These are phyloP conservation scores for Fraxinus velutina DNA, from an alignment of 305 asterid species.

Conservation along the genomic window DNA sequence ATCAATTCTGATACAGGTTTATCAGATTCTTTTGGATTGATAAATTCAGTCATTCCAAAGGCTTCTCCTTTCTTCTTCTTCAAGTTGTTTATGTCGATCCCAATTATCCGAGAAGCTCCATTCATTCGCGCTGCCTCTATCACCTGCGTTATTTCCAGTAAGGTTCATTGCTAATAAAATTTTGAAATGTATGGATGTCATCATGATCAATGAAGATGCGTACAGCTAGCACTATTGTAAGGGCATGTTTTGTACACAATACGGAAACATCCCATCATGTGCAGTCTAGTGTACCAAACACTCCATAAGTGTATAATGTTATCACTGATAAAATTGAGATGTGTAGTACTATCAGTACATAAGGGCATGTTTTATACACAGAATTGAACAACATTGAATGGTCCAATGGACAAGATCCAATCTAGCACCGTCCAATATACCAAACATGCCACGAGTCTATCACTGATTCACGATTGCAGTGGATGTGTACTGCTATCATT, in stretches of 20 bases:
- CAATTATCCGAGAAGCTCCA: slow-evolving; percentile 62
- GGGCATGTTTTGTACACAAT: neutral
- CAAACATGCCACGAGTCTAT: neutral
- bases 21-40: slow-evolving; percentile 49
- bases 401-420: neutral
- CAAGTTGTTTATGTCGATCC: slow-evolving; percentile 57
- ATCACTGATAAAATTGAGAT: neutral
- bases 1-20: slow-evolving; percentile 57
- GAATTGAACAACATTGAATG: neutral
- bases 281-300: neutral
- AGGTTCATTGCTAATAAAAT: neutral
- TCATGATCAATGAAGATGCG: neutral
- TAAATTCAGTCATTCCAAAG: slow-evolving; percentile 67
- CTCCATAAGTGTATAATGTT: neutral
- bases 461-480: neutral
- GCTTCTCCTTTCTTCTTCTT: slow-evolving; percentile 54
- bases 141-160: slow-evolving; percentile 36
- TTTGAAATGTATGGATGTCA: neutral
- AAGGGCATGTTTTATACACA: neutral
- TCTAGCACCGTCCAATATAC: neutral
- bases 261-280: neutral
- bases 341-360: neutral
- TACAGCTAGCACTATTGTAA: neutral
- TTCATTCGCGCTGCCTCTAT: slow-evolving; percentile 50
- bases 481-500: neutral